Evolutionary conservation across 257 asterid genomes (phyloP), one percentile per base, ranked within the genome.

Genomic region (Scutellaria baicalensis): DNA sequence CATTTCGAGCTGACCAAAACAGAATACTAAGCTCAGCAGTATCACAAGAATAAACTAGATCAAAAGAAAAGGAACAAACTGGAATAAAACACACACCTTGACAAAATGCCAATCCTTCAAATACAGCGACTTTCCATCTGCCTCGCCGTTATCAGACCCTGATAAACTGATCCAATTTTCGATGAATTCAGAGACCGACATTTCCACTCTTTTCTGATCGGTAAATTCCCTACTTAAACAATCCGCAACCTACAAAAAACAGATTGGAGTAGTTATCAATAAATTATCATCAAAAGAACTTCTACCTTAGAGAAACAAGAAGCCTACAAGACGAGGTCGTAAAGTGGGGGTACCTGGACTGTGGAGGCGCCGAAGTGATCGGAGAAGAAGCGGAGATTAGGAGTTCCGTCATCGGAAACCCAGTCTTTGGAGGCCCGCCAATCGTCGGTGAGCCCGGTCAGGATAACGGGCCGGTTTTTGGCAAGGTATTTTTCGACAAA

Each of bases 101-200:
- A 89, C 96, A 70, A 94, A 94, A 84, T 94, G 97, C 99, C 99
- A 94, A 72, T 94, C 99, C 77, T 94, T 94, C 85, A 91, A 81
- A 77, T 91, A 94, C 76, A 78, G 76, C 68, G 86, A 71, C 64
- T 74, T 79, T 61, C 40, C 81, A 73, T 75, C 79, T 62, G 40
- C 72, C 21, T 66, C 79, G 50, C 64, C 79, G 70, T 67, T 16
- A 63, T 38, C 66, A 72, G 77, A 42, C 73, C 76, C 67, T 21
- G 76, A 67, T 73, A 60, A 57, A 49, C 58, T 47, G 45, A 56
- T 36, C 96, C 96, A 90, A 13, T 55, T 70, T 59, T 83, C 82
- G n/a, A 89, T 63, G 72, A 91, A 94, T 52, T 89, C 96, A 2
- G 87, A 79, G 74, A 94, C 97, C 14, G 90, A 75, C 97, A 94